Conservation (phyloP, 1,284 basidiomycete species). For the Retiboletus flavoniger region DNA sequence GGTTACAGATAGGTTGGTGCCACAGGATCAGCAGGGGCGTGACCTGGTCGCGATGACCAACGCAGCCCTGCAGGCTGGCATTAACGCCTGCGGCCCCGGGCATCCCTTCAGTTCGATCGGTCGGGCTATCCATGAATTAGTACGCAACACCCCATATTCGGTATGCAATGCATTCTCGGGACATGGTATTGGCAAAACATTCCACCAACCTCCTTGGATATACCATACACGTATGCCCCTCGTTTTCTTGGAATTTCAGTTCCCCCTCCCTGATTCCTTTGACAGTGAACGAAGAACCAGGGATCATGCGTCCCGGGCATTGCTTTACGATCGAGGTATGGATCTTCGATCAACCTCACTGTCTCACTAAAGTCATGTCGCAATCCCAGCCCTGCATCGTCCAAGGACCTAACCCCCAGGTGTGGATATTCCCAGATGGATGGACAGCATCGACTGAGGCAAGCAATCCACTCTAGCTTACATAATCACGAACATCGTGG, state of each 20-base stretch:
- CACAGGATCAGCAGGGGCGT: slow-evolving; percentile 63
- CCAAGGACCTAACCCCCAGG: slow-evolving; percentile 64
- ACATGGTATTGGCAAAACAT: slow-evolving; percentile 84
- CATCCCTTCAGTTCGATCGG: slow-evolving; percentile 75
- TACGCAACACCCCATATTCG: slow-evolving; percentile 49
- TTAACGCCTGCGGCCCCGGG: slow-evolving; percentile 76
- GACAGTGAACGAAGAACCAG: slow-evolving; percentile 76
- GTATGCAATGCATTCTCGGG: slow-evolving; percentile 78
- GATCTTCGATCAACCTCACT: not conserved
- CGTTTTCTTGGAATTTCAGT: not conserved
- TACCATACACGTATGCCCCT: slow-evolving; percentile 58
- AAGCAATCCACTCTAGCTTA: slow-evolving; percentile 19
- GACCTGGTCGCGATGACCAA: slow-evolving; percentile 64
- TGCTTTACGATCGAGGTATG: slow-evolving; percentile 86
- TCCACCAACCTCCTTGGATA: slow-evolving; percentile 86
- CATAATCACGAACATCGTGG: not conserved
- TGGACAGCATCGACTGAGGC: slow-evolving; percentile 87
- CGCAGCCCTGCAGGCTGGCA: slow-evolving; percentile 70
- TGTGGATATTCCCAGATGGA: slow-evolving; percentile 82
- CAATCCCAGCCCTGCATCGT: slow-evolving; percentile 67
- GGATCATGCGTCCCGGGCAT: slow-evolving; percentile 76
- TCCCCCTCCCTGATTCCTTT: slow-evolving; percentile 26
- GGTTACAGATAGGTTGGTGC: not conserved
- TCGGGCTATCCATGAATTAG: slow-evolving; percentile 62
- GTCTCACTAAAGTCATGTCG: not conserved